Base-by-base conservation (phyloP, 805 yeast genomes). In the Debaryomyces castellii region DNA sequence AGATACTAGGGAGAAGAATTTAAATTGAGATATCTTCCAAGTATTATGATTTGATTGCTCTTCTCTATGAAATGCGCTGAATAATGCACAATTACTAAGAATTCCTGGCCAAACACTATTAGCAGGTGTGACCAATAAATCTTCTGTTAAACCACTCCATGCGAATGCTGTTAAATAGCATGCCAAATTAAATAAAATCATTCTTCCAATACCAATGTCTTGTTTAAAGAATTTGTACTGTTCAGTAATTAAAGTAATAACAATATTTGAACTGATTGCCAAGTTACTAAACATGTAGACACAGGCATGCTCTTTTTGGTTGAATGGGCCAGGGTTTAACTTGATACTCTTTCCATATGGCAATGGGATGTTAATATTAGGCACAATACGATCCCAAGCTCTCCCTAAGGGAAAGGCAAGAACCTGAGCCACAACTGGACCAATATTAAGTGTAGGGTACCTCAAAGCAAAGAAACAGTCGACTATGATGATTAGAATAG, bases 31-130 rank as follows among this genome's bases (percentile, higher is more conserved):
- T 14, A 46, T 41, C 14, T 40, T 47, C 49, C 48, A 44, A 10
- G 33, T 32, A 5, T 28, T 43, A 8, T 30, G 45, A 8, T 18
- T 44, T 23, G 42, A 36, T 17, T 49, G 41, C 14, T 34, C 43
- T 16, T 27, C 30, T 11, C 32, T 18, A 40, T 50, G 46, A 24
- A 51, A 43, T 7, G 50, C 43, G 18, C 45, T 42, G 71, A 66
- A 59, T 52, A 83, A 75, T 18, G 86, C 81, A 22, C 81, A 57
- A 6, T 82, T 72, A 42, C 83, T 86, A 58, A 86, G 70, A 55
- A 76, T 77, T 1, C 79, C 63, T 4, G 92, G 92, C 91, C 91
- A 87, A 42, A 84, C 73, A 63, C 83, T 78, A n/a, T 80, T 68
- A 4, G 83, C 75, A 4, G 89, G 85, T 47, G 77, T 77, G 12